Conservation (phyloP, 169 alveolate genomes). For the Theileria annulata region DNA sequence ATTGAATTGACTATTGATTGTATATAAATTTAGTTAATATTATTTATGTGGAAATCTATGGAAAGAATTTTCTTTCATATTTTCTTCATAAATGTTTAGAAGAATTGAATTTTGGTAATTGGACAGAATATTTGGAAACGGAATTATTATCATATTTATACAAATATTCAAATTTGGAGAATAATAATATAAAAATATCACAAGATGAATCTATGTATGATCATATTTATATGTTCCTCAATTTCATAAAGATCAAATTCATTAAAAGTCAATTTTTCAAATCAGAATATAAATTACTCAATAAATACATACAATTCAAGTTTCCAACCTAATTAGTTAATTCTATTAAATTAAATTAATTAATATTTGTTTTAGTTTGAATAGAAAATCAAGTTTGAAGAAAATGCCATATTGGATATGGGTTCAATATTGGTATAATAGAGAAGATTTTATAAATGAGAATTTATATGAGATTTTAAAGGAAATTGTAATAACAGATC, state of each 20-base stretch:
- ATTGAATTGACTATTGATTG: too few species aligned
- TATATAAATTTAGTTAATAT: too few species aligned
- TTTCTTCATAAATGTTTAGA: not conserved
- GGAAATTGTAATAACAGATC: conserved; percentile 36
- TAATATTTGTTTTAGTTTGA: conserved; percentile 3
- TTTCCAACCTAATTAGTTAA: not conserved
- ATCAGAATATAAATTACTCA: conserved; percentile 13
- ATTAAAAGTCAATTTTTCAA: not conserved
- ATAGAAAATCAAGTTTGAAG: not conserved
- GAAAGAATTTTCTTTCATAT: too few species aligned
- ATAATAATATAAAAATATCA: not conserved
- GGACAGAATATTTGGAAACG: conserved; percentile 20
- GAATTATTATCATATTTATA: not conserved
- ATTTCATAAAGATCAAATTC: not conserved
- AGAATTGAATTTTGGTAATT: not conserved
- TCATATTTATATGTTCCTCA: conserved; percentile 3
- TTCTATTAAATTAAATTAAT: too few species aligned
- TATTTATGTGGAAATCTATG: too few species aligned
- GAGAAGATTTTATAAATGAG: conserved; percentile 23
- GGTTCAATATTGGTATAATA: conserved; percentile 48
- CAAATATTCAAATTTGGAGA: conserved; percentile 6
- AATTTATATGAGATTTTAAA: conserved; percentile 29
- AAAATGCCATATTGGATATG: conserved; percentile 62
- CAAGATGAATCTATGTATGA: conserved; percentile 8
- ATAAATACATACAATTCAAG: conserved; percentile 36